Evolutionary conservation across 192 early-diverging fungal species (phyloP).

Genomic region (Dissophora ornata): DNA sequence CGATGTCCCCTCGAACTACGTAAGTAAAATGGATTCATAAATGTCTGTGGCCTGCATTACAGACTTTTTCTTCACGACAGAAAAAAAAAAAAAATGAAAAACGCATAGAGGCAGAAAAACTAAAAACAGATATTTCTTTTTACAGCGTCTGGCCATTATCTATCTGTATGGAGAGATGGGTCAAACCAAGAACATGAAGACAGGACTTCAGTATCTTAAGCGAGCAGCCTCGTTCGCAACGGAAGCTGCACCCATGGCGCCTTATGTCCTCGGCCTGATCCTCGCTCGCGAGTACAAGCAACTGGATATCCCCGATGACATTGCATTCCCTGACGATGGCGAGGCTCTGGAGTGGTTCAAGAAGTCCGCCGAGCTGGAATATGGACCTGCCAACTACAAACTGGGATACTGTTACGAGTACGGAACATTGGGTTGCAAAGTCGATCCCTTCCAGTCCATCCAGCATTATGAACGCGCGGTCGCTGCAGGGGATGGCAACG

Average conservation of each 20-base stretch:
- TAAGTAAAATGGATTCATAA: constrained; percentile 52
- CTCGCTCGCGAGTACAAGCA: constrained; percentile 76
- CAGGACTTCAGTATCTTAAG: constrained; percentile 86
- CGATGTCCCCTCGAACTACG: constrained; percentile 73
- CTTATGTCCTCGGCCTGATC: constrained; percentile 82
- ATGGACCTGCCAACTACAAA: constrained; percentile 79
- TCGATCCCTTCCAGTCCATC: constrained; percentile 74
- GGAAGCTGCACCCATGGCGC: constrained; percentile 73
- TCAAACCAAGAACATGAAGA: constrained; percentile 74
- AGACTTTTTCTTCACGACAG: no score
- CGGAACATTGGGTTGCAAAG: constrained; percentile 72
- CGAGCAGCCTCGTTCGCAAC: constrained; percentile 78
- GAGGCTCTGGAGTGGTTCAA: constrained; percentile 80
- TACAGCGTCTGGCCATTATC: constrained; percentile 83
- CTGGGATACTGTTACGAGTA: constrained; percentile 85
- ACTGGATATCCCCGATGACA: constrained; percentile 64
- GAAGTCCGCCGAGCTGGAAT: constrained; percentile 79
- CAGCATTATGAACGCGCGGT: constrained; percentile 86
- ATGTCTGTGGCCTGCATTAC: no score
- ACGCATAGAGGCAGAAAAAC: no score
- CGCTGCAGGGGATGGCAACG: constrained; percentile 60
- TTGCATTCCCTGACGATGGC: constrained; percentile 75
- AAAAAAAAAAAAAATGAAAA: no score
- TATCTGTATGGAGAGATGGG: constrained; percentile 80
- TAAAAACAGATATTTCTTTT: no score